Evolutionary conservation across 2,329 filamentous ascomycete genomes (phyloP).

Genomic region (Penicillium capsulatum): DNA sequence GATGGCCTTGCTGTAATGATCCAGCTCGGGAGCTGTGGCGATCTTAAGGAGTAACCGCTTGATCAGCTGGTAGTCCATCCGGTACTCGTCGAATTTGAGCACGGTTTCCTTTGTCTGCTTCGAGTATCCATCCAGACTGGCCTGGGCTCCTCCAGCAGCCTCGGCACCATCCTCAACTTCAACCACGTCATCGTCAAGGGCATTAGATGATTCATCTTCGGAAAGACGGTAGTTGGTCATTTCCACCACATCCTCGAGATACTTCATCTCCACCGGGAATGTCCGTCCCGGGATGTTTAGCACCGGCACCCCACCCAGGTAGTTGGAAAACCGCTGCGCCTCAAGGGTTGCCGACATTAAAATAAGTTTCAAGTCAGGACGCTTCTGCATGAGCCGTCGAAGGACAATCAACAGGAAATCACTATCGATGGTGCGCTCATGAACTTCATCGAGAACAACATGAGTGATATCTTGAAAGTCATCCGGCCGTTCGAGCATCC

Average conservation of each 20-base stretch:
- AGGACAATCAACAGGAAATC: slow-evolving; percentile 93
- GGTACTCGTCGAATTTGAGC: slow-evolving; percentile 78
- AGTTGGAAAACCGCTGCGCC: slow-evolving; percentile 82
- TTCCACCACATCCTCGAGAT: slow-evolving; percentile 89
- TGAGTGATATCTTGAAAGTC: slow-evolving; percentile 88
- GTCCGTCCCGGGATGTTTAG: slow-evolving; percentile 89
- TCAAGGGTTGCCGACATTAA: slow-evolving; percentile 98
- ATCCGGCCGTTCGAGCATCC: slow-evolving; percentile 88
- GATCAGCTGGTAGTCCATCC: slow-evolving; percentile 84
- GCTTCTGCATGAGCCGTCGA: slow-evolving; percentile 69
- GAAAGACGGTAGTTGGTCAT: slow-evolving; percentile 70
- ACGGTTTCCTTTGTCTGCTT: slow-evolving; percentile 70
- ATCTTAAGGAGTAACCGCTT: slow-evolving; percentile 73
- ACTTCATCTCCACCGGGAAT: slow-evolving; percentile 83
- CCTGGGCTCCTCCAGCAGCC: slow-evolving; percentile 55
- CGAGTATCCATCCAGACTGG: slow-evolving; percentile 69
- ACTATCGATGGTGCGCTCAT: slow-evolving; percentile 93
- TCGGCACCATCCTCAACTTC: slow-evolving; percentile 47
- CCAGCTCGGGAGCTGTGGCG: slow-evolving; percentile 62
- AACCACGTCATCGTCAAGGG: slow-evolving; percentile 46
- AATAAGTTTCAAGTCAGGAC: slow-evolving; percentile 83
- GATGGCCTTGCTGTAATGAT: slow-evolving; percentile 78
- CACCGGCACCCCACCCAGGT: slow-evolving; percentile 79
- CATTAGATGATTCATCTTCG: slow-evolving; percentile 49
- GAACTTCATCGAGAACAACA: slow-evolving; percentile 93